These are phyloP conservation scores for Suhomyces guaymorum DNA, from an alignment of 1,139 yeast species.

Conservation along the genomic window DNA sequence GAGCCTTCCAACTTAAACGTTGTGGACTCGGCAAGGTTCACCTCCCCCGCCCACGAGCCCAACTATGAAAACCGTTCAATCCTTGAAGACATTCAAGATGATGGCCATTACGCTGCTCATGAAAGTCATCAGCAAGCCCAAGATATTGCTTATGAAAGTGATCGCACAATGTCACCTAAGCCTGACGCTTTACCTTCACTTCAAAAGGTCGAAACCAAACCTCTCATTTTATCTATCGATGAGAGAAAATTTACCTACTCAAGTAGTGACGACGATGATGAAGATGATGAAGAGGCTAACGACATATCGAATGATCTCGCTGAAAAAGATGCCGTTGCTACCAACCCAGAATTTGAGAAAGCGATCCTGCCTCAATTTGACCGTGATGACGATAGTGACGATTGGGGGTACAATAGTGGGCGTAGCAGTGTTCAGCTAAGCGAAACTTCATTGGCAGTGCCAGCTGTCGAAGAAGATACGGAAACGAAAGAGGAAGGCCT, in stretches of 20 bases:
- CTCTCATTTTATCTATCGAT: constrained; percentile 31
- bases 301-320: constrained; percentile 8
- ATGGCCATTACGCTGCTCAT: constrained; percentile 2
- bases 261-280: constrained; percentile 16
- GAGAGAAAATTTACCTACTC: constrained; percentile 18
- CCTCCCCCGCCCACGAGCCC: not conserved
- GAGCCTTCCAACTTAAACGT: constrained; percentile 36
- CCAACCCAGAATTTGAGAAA: no score
- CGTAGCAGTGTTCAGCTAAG: no score
- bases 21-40: constrained; percentile 10
- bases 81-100: constrained; percentile 1
- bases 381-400: constrained; percentile 27
- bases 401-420: constrained; percentile 32
- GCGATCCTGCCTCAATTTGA: no score
- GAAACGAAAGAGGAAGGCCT: constrained; percentile 2
- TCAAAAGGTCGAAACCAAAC: constrained; percentile 13
- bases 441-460: no score
- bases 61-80: not conserved
- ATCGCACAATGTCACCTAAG: not conserved
- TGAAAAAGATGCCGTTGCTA: no score
- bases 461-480: no score
- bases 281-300: constrained; percentile 28
- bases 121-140: constrained; percentile 5
- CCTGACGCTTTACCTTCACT: not conserved
- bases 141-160: constrained; percentile 2